Evolutionary conservation across 2,329 filamentous ascomycete genomes (phyloP), one percentile per base, ranked within the genome.

Genomic region (Paramyrothecium sp.): DNA sequence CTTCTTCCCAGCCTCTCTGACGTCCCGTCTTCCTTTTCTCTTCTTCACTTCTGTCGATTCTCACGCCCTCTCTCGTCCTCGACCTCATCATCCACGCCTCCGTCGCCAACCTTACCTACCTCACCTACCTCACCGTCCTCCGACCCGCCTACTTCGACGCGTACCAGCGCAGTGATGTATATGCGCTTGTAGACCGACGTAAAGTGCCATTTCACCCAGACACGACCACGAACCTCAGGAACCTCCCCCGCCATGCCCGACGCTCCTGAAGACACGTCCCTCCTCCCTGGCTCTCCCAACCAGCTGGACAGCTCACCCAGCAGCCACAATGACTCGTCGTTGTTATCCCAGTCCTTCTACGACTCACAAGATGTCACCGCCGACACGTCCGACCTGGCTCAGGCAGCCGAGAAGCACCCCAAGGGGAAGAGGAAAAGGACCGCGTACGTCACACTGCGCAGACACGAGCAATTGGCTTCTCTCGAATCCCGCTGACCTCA

Each of bases 351-450:
- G n/a, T 44, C 38, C 38, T 44, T 44, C 38, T 19, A 7, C 13
- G 38, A 44, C 4, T 44, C 38, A 5, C 38, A 44, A 16, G 38
- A 44, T 44, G 38, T 17, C 38, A 44, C 38, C n/a, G n/a, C n/a
- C 38, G 13, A 16, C 38, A 19, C 38, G 38, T 19, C 38, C n/a
- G 38, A 19, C 38, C 41, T 34, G 54, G 60, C 56, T 19, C 54
- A 63, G 10, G 62, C 69, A 17, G 60, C 57, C 10, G 74, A 76
- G 61, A 77, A 75, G 62, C 83, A 85, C 61, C 82, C 83, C 61
- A 85, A 84, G 73, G 81, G 79, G 62, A 86, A 84, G 77, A 78
- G 85, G 73, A 88, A 87, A 72, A 75, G 85, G 61, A 88, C 85
- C 58, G 82, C 82, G 85, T 88, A 81, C 67, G 38, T 44, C 38